phyloP scores from a whole-genome alignment of 495 filamentous ascomycete species.

The Xylaria palmicola region DNA sequence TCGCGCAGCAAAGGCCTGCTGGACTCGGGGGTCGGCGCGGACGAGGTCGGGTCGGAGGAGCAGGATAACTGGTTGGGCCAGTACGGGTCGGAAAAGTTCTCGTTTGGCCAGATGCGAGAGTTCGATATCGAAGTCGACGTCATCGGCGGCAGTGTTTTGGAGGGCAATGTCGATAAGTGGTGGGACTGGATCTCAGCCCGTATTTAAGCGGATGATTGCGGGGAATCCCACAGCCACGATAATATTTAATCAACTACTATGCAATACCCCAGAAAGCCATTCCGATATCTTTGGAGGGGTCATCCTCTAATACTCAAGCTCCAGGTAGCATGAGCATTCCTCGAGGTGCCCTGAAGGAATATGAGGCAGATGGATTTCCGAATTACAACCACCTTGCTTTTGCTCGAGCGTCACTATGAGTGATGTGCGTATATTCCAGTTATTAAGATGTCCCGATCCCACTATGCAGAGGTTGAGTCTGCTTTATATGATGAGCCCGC shows the following conservation, averaged over 20 bases:
- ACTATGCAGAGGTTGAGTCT: slow-evolving; percentile 16
- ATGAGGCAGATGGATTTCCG: no score
- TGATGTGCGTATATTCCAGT: slow-evolving; percentile 3
- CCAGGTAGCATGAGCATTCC: no score
- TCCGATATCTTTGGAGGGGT: no score
- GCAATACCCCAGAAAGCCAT: background rate
- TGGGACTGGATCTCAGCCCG: slow-evolving; percentile 74
- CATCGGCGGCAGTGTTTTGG: slow-evolving; percentile 71
- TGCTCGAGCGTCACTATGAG: background rate
- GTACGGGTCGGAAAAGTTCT: slow-evolving; percentile 71
- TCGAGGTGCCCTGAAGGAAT: no score
- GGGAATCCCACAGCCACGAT: background rate
- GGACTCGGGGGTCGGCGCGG: slow-evolving; percentile 66
- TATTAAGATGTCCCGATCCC: background rate
- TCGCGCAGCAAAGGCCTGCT: slow-evolving; percentile 78
- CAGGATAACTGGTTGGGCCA: slow-evolving; percentile 82
- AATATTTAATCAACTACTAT: slow-evolving; percentile 3
- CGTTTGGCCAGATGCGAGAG: slow-evolving; percentile 77
- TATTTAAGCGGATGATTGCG: slow-evolving; percentile 18
- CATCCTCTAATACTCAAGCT: no score
- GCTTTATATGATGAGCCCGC: background rate
- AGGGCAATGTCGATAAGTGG: slow-evolving; percentile 75
- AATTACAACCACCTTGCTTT: no score
- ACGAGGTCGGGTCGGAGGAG: slow-evolving; percentile 57
- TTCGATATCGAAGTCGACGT: slow-evolving; percentile 78